Percentiles rank a stretch among this genome's conserved stretches.
Evolutionary conservation across 176 grass and related monocot species (phyloP).

Genomic region (Themeda triandra): DNA sequence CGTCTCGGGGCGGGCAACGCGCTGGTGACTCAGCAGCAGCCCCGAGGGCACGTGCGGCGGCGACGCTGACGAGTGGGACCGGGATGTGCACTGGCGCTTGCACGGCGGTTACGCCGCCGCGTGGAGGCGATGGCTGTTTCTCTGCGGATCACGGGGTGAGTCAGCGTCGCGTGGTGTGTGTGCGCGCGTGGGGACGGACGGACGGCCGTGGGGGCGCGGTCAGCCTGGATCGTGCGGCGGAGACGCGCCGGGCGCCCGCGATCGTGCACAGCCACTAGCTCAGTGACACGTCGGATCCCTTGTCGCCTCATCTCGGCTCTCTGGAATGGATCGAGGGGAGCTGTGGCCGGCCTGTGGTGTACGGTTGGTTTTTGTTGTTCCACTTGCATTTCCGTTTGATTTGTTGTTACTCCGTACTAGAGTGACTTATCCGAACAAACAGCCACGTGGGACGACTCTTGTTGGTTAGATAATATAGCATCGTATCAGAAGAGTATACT

Average conservation of each 20-base stretch:
- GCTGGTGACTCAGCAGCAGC: conserved; percentile 6
- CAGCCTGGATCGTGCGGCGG: background rate
- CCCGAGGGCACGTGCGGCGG: background rate
- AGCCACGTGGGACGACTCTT: background rate
- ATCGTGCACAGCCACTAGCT: conserved; percentile 4
- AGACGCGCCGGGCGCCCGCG: background rate
- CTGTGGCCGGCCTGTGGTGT: background rate
- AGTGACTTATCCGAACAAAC: background rate
- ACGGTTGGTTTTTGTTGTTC: background rate
- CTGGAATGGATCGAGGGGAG: background rate
- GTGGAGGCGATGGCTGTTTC: background rate
- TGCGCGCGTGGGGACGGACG: background rate
- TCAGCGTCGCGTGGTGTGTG: conserved; percentile 34
- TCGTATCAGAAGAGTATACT: no score
- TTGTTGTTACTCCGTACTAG: background rate
- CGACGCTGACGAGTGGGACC: background rate
- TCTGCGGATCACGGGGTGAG: background rate
- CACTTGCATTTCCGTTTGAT: background rate
- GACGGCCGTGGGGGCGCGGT: background rate
- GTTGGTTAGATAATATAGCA: background rate
- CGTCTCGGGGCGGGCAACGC: conserved; percentile 3
- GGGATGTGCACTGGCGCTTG: background rate
- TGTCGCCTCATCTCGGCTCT: background rate
- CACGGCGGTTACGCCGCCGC: background rate
- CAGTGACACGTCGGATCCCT: background rate